A percentile compares a stretch with the other conserved stretches of the same genome.
These are phyloP conservation scores for Penicillium robsamsonii DNA, from an alignment of 495 filamentous ascomycete genomes.

Conservation along the genomic window DNA sequence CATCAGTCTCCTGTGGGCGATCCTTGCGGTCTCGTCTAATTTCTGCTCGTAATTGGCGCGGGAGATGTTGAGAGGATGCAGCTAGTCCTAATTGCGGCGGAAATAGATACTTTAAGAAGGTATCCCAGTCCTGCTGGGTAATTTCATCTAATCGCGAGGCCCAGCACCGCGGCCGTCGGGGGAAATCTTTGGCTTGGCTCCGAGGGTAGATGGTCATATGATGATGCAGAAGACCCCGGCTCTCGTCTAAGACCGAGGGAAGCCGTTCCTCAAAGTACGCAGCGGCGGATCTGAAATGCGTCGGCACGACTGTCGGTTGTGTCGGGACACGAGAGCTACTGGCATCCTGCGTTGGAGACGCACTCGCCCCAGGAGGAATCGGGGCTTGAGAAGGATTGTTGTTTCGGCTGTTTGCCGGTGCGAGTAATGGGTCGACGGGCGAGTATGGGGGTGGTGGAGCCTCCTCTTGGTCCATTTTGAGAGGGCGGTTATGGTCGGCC, in stretches of 20 bases:
- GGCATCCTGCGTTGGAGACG: slow-evolving; percentile 15
- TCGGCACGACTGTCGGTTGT: slow-evolving; percentile 23
- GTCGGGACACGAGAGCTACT: slow-evolving; percentile 19
- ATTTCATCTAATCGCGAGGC: slow-evolving; percentile 38
- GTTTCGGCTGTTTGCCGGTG: slow-evolving; percentile 26
- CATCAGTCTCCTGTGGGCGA: slow-evolving; percentile 43
- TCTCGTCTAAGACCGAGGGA: slow-evolving; percentile 26
- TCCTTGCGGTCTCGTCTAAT: slow-evolving; percentile 46
- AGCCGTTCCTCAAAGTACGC: slow-evolving; percentile 47
- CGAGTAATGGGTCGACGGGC: slow-evolving; percentile 40
- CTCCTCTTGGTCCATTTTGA: slow-evolving; percentile 43
- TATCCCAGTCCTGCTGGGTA: slow-evolving; percentile 51
- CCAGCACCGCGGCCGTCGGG: slow-evolving; percentile 46
- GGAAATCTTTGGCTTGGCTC: slow-evolving; percentile 47
- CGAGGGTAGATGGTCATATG: slow-evolving; percentile 46
- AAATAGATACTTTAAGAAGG: slow-evolving; percentile 50
- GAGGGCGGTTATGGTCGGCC: not conserved
- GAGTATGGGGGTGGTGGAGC: slow-evolving; percentile 48
- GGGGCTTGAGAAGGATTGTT: slow-evolving; percentile 15
- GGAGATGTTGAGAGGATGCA: slow-evolving; percentile 38
- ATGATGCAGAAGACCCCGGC: slow-evolving; percentile 32
- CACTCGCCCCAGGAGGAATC: slow-evolving; percentile 23
- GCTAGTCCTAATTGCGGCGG: slow-evolving; percentile 42
- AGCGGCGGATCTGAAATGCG: slow-evolving; percentile 42
- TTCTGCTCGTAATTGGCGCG: slow-evolving; percentile 42